These are phyloP conservation scores for Aspergillus transmontanensis DNA, from an alignment of 2,329 filamentous ascomycete genomes.

Conservation along the genomic window DNA sequence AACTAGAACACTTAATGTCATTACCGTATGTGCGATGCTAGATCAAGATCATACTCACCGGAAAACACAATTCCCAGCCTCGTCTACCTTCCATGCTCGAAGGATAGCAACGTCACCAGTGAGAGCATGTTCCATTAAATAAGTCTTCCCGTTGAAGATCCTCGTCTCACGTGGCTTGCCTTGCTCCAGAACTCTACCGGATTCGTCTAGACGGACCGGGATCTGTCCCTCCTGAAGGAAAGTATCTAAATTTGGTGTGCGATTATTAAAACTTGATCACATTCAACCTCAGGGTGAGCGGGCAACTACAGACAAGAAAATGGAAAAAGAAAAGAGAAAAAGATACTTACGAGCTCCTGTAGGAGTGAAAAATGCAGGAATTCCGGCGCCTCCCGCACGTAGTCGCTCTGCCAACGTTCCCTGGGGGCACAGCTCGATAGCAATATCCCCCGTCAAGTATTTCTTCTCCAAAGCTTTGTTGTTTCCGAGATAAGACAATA, in stretches of 20 bases:
- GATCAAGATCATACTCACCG: conserved; percentile 49
- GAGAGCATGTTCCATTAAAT: conserved; percentile 76
- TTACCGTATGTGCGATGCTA: background rate
- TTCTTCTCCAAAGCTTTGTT: conserved; percentile 76
- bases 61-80: conserved; percentile 78
- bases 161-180: conserved; percentile 70
- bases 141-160: conserved; percentile 71
- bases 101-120: conserved; percentile 77
- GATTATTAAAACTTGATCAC: background rate
- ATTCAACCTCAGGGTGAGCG: background rate
- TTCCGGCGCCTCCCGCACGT: conserved; percentile 72
- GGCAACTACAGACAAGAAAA: background rate
- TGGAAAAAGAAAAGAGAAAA: background rate
- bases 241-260: conserved; percentile 28
- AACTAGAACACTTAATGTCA: conserved; percentile 35
- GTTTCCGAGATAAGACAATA: conserved; percentile 74
- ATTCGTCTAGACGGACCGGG: conserved; percentile 77
- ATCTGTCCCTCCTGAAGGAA: conserved; percentile 44
- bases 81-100: conserved; percentile 74
- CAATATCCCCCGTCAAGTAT: conserved; percentile 73
- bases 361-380: conserved; percentile 79
- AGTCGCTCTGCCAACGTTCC: conserved; percentile 58
- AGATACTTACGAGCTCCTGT: conserved; percentile 64
- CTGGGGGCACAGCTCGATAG: conserved; percentile 75
- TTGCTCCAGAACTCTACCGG: conserved; percentile 75